These are phyloP conservation scores for Knoxdaviesia capensis DNA, from an alignment of 2,329 filamentous ascomycete genomes.

Conservation along the genomic window DNA sequence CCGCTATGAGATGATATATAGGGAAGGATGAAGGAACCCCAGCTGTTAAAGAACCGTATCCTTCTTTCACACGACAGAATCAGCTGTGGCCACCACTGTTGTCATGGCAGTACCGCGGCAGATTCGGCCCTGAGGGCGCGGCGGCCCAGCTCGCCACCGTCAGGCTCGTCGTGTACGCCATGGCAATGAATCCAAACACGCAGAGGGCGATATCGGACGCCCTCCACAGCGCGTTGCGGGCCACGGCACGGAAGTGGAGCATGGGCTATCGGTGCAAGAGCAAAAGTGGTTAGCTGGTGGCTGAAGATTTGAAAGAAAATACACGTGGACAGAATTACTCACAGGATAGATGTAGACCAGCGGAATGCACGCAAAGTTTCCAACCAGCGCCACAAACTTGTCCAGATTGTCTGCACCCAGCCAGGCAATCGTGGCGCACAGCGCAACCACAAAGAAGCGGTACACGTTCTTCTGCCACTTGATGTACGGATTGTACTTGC, in stretches of 20 bases:
- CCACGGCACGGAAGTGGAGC: slow-evolving; percentile 69
- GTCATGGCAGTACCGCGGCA: slow-evolving; percentile 34
- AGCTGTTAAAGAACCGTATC: too few relatives aligned
- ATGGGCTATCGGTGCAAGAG: slow-evolving; percentile 44
- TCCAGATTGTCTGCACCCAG: slow-evolving; percentile 81
- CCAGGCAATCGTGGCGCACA: slow-evolving; percentile 81
- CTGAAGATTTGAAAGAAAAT: slow-evolving; percentile 3
- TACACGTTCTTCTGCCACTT: slow-evolving; percentile 99
- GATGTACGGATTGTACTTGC: slow-evolving; percentile 95
- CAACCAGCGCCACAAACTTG: slow-evolving; percentile 91
- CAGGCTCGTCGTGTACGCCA: slow-evolving; percentile 77
- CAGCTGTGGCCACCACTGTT: slow-evolving; percentile 3
- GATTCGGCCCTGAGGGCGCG: slow-evolving; percentile 21
- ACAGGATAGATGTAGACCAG: slow-evolving; percentile 96
- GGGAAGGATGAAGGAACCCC: too few relatives aligned
- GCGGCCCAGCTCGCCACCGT: slow-evolving; percentile 75
- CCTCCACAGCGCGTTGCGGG: slow-evolving; percentile 46
- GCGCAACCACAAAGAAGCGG: slow-evolving; percentile 75
- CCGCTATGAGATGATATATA: too few relatives aligned
- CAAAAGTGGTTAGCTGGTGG: not conserved
- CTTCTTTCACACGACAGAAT: too few relatives aligned
- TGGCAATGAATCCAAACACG: slow-evolving; percentile 66
- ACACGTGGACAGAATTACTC: slow-evolving; percentile 20
- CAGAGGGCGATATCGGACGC: slow-evolving; percentile 56
- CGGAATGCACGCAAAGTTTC: slow-evolving; percentile 94